Base-by-base conservation (phyloP, 2,329 filamentous ascomycete species). In the Rhinocladiella similis region DNA sequence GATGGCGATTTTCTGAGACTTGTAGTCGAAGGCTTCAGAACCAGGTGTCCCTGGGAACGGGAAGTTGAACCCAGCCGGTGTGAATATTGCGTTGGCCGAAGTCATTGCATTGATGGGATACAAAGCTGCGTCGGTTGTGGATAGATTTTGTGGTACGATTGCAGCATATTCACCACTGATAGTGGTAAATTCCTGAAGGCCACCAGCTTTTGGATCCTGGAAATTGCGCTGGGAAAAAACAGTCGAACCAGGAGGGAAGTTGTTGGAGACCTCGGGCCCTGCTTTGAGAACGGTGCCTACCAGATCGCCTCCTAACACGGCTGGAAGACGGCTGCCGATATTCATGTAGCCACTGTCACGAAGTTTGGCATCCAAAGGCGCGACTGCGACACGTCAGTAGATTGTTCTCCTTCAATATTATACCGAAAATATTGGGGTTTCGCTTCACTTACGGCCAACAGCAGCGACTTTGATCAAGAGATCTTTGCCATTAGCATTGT, bases 141-240 rank as follows among this genome's bases (percentile, higher is more conserved):
- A 60, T 66, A 27, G 72, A 57, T 1, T 57, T 60, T 13, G 66
- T 60, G 7, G 73, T 70, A 19, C 75, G 64, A 67, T 65, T 18
- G 66, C 65, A 5, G 68, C 64, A 0, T 67, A 50, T 19, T 54
- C 64, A 7, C 65, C 62, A 41, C 73, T 69, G 9, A 69, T 53
- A 22, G 73, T 29, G 2, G 68, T 64, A 52, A 72, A 74, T 60
- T 76, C 62, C 53, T 75, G 73, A 9, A 75, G 61, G 1, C 69
- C 74, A 6, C 48, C 35, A 14, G n/a, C 33, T n/a, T 14, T 13
- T 6, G 33, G 33, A 22, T 20, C 22, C 22, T n/a, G 19, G 61
- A 58, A 13, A 39, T 19, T 41, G 66, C 57, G 51, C 47, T 72
- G 65, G 1, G 54, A 54, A 27, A 73, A 67, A 47, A 74, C 59